These are phyloP conservation scores for Nitzschia sp. DNA, from an alignment of 108 stramenopile species.

Conservation along the genomic window DNA sequence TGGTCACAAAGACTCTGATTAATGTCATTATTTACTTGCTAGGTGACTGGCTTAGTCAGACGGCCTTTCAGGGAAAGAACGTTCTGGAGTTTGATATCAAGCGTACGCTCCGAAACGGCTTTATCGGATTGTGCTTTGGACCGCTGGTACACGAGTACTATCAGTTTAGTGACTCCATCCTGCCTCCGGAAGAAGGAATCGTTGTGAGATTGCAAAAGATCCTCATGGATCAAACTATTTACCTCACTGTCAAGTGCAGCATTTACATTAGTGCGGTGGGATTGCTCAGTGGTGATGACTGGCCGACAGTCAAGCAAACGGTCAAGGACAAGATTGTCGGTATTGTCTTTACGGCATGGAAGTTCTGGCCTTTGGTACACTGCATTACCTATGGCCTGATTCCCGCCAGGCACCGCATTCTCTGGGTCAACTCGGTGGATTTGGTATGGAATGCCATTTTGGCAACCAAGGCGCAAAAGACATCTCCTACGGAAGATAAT, in stretches of 20 bases:
- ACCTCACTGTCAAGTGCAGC: constrained; percentile 87
- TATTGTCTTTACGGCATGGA: constrained; percentile 92
- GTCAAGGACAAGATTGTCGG: constrained; percentile 78
- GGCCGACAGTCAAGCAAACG: constrained; percentile 52
- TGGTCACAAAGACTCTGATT: constrained; percentile 91
- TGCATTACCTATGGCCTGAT: constrained; percentile 86
- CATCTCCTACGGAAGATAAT: not conserved
- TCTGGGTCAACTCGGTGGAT: constrained; percentile 94
- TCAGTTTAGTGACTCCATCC: constrained; percentile 88
- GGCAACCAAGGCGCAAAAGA: constrained; percentile 57
- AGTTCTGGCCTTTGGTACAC: constrained; percentile 95
- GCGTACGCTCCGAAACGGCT: constrained; percentile 86
- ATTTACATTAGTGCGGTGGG: constrained; percentile 89
- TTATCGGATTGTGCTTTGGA: constrained; percentile 93
- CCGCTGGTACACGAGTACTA: constrained; percentile 95
- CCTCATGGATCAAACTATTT: constrained; percentile 94
- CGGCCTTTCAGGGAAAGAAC: constrained; percentile 74
- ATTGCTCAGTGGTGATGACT: constrained; percentile 72
- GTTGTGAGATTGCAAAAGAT: constrained; percentile 90
- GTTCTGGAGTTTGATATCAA: constrained; percentile 86
- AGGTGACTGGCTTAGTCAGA: constrained; percentile 95
- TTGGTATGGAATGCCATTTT: constrained; percentile 91
- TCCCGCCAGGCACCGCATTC: constrained; percentile 89
- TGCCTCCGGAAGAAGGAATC: constrained; percentile 86
- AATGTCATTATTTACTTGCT: constrained; percentile 94